Base-by-base conservation (phyloP, 345 rosid genomes). In the Toxicodendron radicans region DNA sequence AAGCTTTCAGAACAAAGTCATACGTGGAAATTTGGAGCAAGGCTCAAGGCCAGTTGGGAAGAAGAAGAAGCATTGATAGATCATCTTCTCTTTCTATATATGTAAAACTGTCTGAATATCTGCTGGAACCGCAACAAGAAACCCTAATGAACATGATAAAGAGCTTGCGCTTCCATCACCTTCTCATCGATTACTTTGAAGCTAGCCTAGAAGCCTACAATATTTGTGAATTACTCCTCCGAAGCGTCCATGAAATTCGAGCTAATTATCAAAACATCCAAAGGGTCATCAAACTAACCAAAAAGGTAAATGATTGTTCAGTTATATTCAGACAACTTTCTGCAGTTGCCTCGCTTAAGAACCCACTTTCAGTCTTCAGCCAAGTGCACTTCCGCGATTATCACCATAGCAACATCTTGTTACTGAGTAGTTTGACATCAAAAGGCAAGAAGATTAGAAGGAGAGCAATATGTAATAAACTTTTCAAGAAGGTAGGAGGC, bases 1-100 rank as follows among this genome's bases (percentile, higher is more conserved):
- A 87, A 85, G 97, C 92, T 66, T 88, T 95, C 70, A 87, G 96
- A 66, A 90, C 98, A 58, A 80, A 81, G 23, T 95, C 99, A 49
- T 95, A 95, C 75, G 64, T 81, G 20, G 97, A 95, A 57, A 83
- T 89, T 84, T 82, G 89, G 71, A 86, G 83, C 73, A 81, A 89
- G 75, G 86, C 85, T 69, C 90, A 87, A 12, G 85, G 76, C 57
- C 88, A 85, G 78, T 64, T 84, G 61, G 79, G 64, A 58, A 59
- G 73, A 16, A 27, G 75, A 6, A 67, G 54, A 6, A 67, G 58
- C 72, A 33, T 24, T 61, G 84, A 76, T 71, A 68, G 64, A 5
- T 79, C 90, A 11, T 66, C 82, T 13, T 21, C 83, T 11, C 43
- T 48, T 76, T 80, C 80, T 60, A 17, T 73, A 27, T 58, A 67